A percentile compares a stretch with the other conserved stretches of the same genome.
These are phyloP conservation scores for Populus ilicifolia DNA, from an alignment of 345 rosid species.

Conservation along the genomic window DNA sequence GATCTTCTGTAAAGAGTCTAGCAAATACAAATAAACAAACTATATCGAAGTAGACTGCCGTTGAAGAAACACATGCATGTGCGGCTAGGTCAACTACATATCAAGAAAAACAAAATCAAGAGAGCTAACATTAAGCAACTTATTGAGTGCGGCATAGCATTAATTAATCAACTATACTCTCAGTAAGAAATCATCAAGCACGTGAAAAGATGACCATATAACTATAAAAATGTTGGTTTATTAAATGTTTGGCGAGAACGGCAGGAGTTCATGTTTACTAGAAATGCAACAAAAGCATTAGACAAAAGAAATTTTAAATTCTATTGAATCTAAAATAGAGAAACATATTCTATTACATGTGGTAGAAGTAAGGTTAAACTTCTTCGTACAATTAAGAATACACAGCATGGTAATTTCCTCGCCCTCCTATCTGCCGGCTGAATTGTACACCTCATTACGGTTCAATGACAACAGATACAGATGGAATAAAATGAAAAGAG, in stretches of 20 bases:
- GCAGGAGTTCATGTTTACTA: not conserved
- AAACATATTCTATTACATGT: constrained; percentile 5
- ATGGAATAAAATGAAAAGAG: constrained; percentile 15
- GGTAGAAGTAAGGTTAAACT: constrained; percentile 15
- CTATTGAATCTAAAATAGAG: not conserved
- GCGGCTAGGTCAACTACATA: not conserved
- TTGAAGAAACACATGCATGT: not conserved
- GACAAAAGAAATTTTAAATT: constrained; percentile 1
- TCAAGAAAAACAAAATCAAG: not conserved
- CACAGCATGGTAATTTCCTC: constrained; percentile 18
- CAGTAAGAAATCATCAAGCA: not conserved
- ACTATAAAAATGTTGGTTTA: not conserved
- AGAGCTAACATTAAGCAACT: not conserved
- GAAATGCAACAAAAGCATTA: not conserved
- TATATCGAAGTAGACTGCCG: not conserved
- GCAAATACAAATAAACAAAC: not conserved
- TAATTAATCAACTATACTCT: not conserved
- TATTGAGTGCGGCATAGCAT: not conserved
- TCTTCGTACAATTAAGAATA: constrained; percentile 25
- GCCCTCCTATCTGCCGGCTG: constrained; percentile 28
- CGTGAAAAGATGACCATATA: not conserved
- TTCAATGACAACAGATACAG: constrained; percentile 24
- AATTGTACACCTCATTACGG: constrained; percentile 33
- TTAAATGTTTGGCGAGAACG: not conserved
- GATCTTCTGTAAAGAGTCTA: not conserved